phyloP scores from a whole-genome alignment of 345 rosid genomes.

The Brassica incana region DNA sequence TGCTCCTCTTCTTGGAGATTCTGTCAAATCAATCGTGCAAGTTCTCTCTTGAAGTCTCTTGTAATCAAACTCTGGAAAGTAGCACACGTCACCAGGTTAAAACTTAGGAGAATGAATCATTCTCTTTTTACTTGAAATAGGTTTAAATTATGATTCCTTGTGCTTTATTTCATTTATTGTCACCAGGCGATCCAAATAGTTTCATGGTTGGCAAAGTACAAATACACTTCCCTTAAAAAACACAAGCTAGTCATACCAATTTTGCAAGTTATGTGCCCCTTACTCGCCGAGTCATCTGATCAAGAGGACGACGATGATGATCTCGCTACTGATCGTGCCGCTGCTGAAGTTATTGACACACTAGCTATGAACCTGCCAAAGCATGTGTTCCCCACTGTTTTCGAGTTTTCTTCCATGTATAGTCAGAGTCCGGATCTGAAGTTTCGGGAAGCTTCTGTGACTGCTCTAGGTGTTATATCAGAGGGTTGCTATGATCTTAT shows the following conservation, averaged over 20 bases:
- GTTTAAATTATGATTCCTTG: neutral
- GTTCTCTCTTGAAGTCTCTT: constrained; percentile 96
- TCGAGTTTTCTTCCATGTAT: constrained; percentile 84
- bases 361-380: constrained; percentile 90
- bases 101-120: constrained; percentile 19
- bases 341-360: constrained; percentile 99
- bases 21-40: constrained; percentile 84
- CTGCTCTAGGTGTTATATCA: constrained; percentile 90
- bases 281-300: constrained; percentile 82
- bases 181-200: constrained; percentile 95
- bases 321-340: constrained; percentile 97
- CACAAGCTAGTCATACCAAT: constrained; percentile 78
- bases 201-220: constrained; percentile 98
- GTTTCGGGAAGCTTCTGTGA: constrained; percentile 92
- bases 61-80: constrained; percentile 75
- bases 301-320: constrained; percentile 90
- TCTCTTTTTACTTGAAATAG: neutral
- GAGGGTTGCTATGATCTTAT: constrained; percentile 88
- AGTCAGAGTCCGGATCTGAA: constrained; percentile 71
- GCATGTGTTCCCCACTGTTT: constrained; percentile 73
- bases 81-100: constrained; percentile 94
- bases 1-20: constrained; percentile 97
- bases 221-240: constrained; percentile 81
- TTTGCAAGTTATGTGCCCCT: constrained; percentile 95
- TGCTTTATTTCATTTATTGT: constrained; percentile 20